phyloP scores from a whole-genome alignment of 2,329 filamentous ascomycete species.

The Lecanicillium sp. region DNA sequence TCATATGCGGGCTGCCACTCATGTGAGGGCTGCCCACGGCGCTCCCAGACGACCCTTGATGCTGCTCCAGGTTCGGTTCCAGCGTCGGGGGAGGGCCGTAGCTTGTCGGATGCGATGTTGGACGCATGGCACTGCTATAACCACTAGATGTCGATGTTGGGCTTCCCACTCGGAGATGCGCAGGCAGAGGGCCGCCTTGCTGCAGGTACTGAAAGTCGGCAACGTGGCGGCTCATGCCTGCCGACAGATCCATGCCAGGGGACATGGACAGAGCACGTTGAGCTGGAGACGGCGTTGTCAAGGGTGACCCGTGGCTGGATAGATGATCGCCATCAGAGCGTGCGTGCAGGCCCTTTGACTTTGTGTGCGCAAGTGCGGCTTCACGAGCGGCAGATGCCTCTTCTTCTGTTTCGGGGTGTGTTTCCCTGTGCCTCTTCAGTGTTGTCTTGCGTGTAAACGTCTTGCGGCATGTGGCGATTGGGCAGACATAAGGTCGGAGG shows the following conservation, averaged over 20 bases:
- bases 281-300: slow-evolving; percentile 77
- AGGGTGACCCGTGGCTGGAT: slow-evolving; percentile 64
- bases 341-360: slow-evolving; percentile 35
- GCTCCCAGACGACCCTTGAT: slow-evolving; percentile 59
- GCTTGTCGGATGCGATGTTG: slow-evolving; percentile 78
- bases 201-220: slow-evolving; percentile 65
- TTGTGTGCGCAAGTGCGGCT: slow-evolving; percentile 63
- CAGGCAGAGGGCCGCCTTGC: slow-evolving; percentile 69
- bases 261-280: slow-evolving; percentile 75
- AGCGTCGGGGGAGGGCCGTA: slow-evolving; percentile 81
- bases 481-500: slow-evolving; percentile 94
- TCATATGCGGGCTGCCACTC: slow-evolving; percentile 12
- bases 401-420: slow-evolving; percentile 90
- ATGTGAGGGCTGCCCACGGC: slow-evolving; percentile 29
- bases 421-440: slow-evolving; percentile 89
- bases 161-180: slow-evolving; percentile 71
- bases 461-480: slow-evolving; percentile 95
- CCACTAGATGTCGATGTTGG: slow-evolving; percentile 58
- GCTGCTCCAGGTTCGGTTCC: slow-evolving; percentile 76
- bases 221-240: slow-evolving; percentile 57
- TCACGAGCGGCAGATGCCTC: slow-evolving; percentile 86
- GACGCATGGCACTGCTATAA: slow-evolving; percentile 45
- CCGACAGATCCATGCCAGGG: slow-evolving; percentile 66
- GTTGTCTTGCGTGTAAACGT: slow-evolving; percentile 95
- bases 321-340: slow-evolving; percentile 65